Evolutionary conservation across 495 filamentous ascomycete genomes (phyloP), one percentile per base, ranked within the genome.

Genomic region (Geopyxis carbonaria): DNA sequence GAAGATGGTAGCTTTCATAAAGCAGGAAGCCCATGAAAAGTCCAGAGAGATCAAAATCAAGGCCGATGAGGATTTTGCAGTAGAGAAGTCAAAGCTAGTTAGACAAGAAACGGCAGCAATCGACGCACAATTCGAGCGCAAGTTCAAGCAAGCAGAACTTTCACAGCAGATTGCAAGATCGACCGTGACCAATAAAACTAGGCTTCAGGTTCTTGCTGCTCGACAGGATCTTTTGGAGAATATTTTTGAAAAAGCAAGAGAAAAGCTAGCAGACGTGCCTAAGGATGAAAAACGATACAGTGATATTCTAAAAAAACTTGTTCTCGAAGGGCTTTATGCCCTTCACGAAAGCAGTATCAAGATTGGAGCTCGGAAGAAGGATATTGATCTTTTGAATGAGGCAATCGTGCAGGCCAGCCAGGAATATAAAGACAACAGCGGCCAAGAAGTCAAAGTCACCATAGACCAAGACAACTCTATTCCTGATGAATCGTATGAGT

Each of bases 1-100:
- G 67, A 99, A 99, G 70, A 99, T 99, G 91, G 95, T 91, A 31
- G 83, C 86, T 59, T 99, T 99, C 79, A 99, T 99, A 75, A 79
- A 78, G 58, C 86, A 94, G 65, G 91, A 99, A 70, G 91, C 91
- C 18, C 65, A 75, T 25, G 91, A 99, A 59, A 99, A 99, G 65
- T 84, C 86, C 50, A 75, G 75, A 55, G 91, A 99, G 61, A 95
- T 99, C 64, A 69, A 82, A 47, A 73, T 94, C 63, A 95, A 95
- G 63, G 91, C 91, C 60, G 81, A 95, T 63, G 85, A 94, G 59
- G 91, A 99, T 60, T 93, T 94, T 61, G 76, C 80, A 47, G 94
- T 93, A 56, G 91, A 95, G 59, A 95, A 95, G 64, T 85, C 85
- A 36, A 93, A 93, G 68, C 83, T 99, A 27, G 87, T 95, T 44